Evolutionary conservation across 2,329 filamentous ascomycete genomes (phyloP).

Genomic region (Metarhizium anisopliae): DNA sequence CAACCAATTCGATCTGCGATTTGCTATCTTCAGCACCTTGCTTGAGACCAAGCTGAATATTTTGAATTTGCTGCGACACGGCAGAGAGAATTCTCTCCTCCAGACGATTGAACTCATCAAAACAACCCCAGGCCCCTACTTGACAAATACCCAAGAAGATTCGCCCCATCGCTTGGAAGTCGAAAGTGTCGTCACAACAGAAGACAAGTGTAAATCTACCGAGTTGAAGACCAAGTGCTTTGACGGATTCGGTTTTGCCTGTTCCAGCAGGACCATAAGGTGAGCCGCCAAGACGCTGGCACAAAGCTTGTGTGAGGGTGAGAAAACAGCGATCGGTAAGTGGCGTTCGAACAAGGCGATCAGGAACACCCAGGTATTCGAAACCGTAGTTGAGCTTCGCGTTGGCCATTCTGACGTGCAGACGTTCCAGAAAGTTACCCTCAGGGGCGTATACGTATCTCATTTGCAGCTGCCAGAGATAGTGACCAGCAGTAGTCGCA

Average conservation of each 20-base stretch:
- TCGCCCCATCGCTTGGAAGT: conserved; percentile 98
- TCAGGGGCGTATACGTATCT: conserved; percentile 82
- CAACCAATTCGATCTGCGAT: conserved; percentile 87
- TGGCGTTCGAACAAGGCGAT: conserved; percentile 91
- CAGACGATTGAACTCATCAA: conserved; percentile 98
- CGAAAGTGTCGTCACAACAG: conserved; percentile 98
- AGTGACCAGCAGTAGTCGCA: conserved; percentile 68
- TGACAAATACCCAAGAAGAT: conserved; percentile 99
- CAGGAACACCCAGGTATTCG: conserved; percentile 93
- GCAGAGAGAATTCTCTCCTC: conserved; percentile 96
- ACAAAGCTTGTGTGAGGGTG: conserved; percentile 90
- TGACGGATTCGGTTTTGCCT: conserved; percentile 98
- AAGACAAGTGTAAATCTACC: conserved; percentile 98
- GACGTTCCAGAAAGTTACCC: conserved; percentile 71
- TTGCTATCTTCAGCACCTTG: conserved; percentile 74
- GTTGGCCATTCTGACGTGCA: conserved; percentile 95
- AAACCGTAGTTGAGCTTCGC: conserved; percentile 93
- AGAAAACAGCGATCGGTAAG: conserved; percentile 98
- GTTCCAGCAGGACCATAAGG: conserved; percentile 97
- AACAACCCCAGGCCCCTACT: conserved; percentile 98
- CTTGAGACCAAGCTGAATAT: conserved; percentile 93
- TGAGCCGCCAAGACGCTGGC: conserved; percentile 89
- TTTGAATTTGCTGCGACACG: conserved; percentile 98
- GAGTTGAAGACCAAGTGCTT: conserved; percentile 90
- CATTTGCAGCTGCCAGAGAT: conserved; percentile 94